Evolutionary conservation across 495 filamentous ascomycete species (phyloP).

Genomic region (Filosporella fistucella): DNA sequence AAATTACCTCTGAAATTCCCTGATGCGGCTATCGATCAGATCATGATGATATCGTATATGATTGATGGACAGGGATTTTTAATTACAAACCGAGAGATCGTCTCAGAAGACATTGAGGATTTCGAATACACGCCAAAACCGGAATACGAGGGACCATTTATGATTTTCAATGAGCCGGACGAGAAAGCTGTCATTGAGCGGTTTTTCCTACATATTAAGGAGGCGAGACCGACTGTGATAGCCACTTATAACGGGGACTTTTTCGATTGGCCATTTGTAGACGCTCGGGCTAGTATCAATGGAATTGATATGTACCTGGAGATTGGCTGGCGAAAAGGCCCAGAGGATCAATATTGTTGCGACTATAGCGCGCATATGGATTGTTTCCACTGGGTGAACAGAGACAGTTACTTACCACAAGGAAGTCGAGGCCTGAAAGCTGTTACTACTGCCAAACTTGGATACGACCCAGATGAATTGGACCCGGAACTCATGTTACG

Average conservation of each 20-base stretch:
- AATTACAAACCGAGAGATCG: slow-evolving; percentile 97
- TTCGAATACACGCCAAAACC: slow-evolving; percentile 98
- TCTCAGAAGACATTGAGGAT: slow-evolving; percentile 95
- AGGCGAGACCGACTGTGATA: slow-evolving; percentile 91
- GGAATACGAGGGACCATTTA: slow-evolving; percentile 90
- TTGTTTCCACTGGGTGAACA: slow-evolving; percentile 97
- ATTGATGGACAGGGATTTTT: slow-evolving; percentile 98
- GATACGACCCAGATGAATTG: slow-evolving; percentile 96
- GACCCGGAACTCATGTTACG: slow-evolving; percentile 97
- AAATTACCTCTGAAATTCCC: slow-evolving; percentile 97
- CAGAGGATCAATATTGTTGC: slow-evolving; percentile 92
- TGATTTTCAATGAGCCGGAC: slow-evolving; percentile 97
- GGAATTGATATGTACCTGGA: slow-evolving; percentile 99
- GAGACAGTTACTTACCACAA: slow-evolving; percentile 96
- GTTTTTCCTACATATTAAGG: slow-evolving; percentile 94
- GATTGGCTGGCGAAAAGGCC: slow-evolving; percentile 93
- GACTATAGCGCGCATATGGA: slow-evolving; percentile 98
- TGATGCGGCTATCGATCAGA: slow-evolving; percentile 90
- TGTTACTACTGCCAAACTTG: slow-evolving; percentile 94
- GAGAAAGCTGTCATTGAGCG: slow-evolving; percentile 84
- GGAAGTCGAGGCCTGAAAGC: slow-evolving; percentile 97
- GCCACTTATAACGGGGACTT: slow-evolving; percentile 99
- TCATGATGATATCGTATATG: slow-evolving; percentile 99
- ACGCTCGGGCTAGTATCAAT: slow-evolving; percentile 82
- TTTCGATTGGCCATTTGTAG: slow-evolving; percentile 99